Evolutionary conservation across 495 filamentous ascomycete species (phyloP).

Genomic region (Aspergillus sparsus): DNA sequence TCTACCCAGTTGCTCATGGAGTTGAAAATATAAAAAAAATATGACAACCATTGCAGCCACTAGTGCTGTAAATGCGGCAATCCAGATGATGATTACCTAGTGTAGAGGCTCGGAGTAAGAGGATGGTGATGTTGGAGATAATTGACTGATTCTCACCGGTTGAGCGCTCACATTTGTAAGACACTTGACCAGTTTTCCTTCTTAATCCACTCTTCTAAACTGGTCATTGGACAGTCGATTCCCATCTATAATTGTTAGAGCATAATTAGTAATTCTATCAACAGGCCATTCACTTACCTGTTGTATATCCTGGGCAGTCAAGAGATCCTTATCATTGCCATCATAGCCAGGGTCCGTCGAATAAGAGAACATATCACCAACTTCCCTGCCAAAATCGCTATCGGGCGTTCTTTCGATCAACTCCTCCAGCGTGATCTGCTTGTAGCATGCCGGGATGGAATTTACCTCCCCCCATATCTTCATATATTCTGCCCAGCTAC

Average conservation of each 20-base stretch:
- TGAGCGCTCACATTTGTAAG: not conserved
- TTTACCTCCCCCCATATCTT: conserved; percentile 34
- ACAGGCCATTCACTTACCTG: conserved; percentile 28
- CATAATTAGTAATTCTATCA: not conserved
- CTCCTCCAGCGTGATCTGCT: conserved; percentile 38
- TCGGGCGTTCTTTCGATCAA: conserved; percentile 34
- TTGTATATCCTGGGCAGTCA: conserved; percentile 41
- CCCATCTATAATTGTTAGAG: conserved; percentile 14
- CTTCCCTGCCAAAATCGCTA: conserved; percentile 34
- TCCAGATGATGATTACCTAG: too few relatives aligned
- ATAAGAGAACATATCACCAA: conserved; percentile 42
- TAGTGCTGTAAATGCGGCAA: too few relatives aligned
- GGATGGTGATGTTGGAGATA: too few relatives aligned
- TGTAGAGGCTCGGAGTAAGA: too few relatives aligned
- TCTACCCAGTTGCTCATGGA: too few relatives aligned
- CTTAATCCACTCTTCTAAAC: conserved; percentile 23
- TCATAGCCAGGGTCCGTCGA: conserved; percentile 42
- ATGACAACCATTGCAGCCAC: too few relatives aligned
- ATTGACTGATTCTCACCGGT: too few relatives aligned
- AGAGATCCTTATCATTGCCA: conserved; percentile 34
- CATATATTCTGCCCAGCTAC: conserved; percentile 38
- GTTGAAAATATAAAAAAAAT: too few relatives aligned
- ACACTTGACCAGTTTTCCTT: conserved; percentile 26
- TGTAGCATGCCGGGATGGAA: conserved; percentile 28
- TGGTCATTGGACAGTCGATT: conserved; percentile 27